phyloP scores from a whole-genome alignment of 1,284 basidiomycete genomes.

The Rhizoctonia solani region DNA sequence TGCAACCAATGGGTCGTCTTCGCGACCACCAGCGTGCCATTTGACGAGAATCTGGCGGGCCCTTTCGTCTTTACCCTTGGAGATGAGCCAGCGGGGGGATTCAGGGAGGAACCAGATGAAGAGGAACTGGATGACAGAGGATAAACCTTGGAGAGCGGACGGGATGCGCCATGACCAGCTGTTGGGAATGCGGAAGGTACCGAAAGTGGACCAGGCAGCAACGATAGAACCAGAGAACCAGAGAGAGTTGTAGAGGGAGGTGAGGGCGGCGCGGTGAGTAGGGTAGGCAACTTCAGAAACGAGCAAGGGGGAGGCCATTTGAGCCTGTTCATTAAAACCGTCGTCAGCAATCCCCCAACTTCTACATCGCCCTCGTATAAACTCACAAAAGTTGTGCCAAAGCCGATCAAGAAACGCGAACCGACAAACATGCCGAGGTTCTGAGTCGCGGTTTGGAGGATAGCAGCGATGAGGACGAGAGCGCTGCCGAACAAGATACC shows the following conservation, averaged over 20 bases:
- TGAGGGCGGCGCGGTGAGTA: slow-evolving; percentile 46
- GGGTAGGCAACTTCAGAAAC: slow-evolving; percentile 49
- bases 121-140: slow-evolving; percentile 44
- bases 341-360: not conserved
- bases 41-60: slow-evolving; percentile 38
- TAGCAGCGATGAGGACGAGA: slow-evolving; percentile 62
- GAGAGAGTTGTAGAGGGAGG: slow-evolving; percentile 46
- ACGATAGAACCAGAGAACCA: slow-evolving; percentile 47
- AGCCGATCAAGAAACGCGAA: slow-evolving; percentile 77
- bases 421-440: slow-evolving; percentile 78
- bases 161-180: slow-evolving; percentile 49
- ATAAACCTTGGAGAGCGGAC: slow-evolving; percentile 45
- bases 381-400: slow-evolving; percentile 65
- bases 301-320: slow-evolving; percentile 47
- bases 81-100: slow-evolving; percentile 46
- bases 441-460: slow-evolving; percentile 68
- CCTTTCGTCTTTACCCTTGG: slow-evolving; percentile 39
- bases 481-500: slow-evolving; percentile 43
- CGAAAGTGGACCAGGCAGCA: slow-evolving; percentile 46
- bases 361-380: no score
- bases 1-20: slow-evolving; percentile 46
- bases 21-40: slow-evolving; percentile 39
- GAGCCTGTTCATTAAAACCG: slow-evolving; percentile 46
- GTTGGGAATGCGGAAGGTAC: slow-evolving; percentile 43
- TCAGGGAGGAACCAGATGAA: slow-evolving; percentile 46